Evolutionary conservation across 2,329 filamentous ascomycete genomes (phyloP), one percentile per base, ranked within the genome.

Genomic region (Talaromyces sp.): DNA sequence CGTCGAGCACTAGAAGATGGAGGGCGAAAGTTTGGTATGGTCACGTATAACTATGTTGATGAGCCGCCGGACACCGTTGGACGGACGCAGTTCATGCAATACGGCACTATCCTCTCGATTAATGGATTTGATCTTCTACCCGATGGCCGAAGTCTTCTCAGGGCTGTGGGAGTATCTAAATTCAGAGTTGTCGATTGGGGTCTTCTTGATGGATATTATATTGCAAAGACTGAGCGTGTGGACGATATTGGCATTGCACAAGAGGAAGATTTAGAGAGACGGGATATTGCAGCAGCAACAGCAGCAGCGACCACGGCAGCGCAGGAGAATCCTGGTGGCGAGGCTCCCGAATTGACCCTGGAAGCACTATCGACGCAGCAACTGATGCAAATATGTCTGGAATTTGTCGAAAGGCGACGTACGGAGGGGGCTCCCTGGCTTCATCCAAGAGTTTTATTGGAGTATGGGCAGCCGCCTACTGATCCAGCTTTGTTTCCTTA

Each of bases 231-330:
- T 8, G 88, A 95, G 71, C 85, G 88, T 4, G 78, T 96, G 36
- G 89, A 95, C 63, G 93, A 97, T 73, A 83, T 96, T n/a, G 85
- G 88, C 30, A 76, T 95, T 4, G 86, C 88, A 3, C 90, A 94
- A 65, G 92, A 96, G 74, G 92, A 95, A 69, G 82, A 83, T 0
- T 77, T 89, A 0, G 93, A 96, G 71, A 87, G 87, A 0, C 78
- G 81, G 12, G 91, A 96, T 70, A 88, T 85, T 0, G 65, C 76
- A 68, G 62, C 61, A 4, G 61, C 57, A 27, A 31, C 61, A 2
- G 61, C 56, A 27, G 23, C 27, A 31, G 42, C 58, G 16, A 8
- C 23, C 34, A 54, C 7, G 3, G 6, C 23, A 40, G 36, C 52
- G 28, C 16, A 40, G 33, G 51, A 6, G 40, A 33, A 50, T 9